Base-by-base conservation (phyloP, 1,139 yeast genomes). In the Sugiyamaella japonica region DNA sequence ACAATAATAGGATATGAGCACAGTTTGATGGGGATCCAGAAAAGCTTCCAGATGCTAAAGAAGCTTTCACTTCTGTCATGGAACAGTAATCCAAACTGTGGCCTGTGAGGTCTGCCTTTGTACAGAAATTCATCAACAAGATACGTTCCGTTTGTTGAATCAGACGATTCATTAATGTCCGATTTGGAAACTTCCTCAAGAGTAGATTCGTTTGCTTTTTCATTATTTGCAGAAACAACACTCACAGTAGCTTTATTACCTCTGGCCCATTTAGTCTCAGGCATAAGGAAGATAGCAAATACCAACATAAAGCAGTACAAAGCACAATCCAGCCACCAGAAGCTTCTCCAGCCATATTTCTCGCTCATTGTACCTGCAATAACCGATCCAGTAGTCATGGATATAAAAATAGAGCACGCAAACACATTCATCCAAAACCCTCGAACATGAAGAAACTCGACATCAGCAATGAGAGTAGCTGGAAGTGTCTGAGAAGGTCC, bases 1-100 rank as follows among this genome's bases (percentile, higher is more conserved):
- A 76, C 59, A 34, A 77, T 67, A 7, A 78, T 77, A 7, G 81
- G 81, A 56, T 75, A 74, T 0, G 71, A 57, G 12, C 66, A 57
- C 59, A 76, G 64, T 38, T 60, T 59, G 13, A 61, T 40, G 9
- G 65, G 65, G 46, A 74, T 61, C 65, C 75, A 69, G 25, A 64
- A 54, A 13, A 78, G 79, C 56, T 77, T 62, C 53, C 67, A 58
- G 60, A 71, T 70, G 40, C 75, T 69, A 40, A 16, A 34, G 9
- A 69, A 61, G 29, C 72, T 56, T 77, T 78, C 75, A 13, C 43
- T n/a, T 52, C 57, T 29, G 56, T 56, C 47, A 51, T 56, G 28
- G 55, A 53, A 39, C 46, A 52, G 45, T 38, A 59, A 32, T n/a
- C 56, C 56, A 54, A 60, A 62, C 49, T 61, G 65, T 29, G 52